These are phyloP conservation scores for Septoria petroselini DNA, from an alignment of 2,329 filamentous ascomycete genomes.

Conservation along the genomic window DNA sequence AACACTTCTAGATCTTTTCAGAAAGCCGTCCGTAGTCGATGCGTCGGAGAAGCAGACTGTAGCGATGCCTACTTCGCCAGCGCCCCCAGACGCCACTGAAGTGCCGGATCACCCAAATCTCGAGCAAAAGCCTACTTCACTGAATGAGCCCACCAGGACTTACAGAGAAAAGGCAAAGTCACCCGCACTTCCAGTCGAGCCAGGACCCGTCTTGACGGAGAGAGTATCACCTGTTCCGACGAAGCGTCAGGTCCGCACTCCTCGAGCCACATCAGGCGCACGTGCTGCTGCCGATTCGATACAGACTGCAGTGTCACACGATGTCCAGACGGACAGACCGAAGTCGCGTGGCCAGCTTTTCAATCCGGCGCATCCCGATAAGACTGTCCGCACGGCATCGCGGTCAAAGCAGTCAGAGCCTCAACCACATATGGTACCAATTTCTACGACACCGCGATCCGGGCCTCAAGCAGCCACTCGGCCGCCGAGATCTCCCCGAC, in stretches of 20 bases:
- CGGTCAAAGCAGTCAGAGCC: constrained; percentile 16
- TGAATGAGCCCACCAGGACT: constrained; percentile 38
- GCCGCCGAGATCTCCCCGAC: neutral
- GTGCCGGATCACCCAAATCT: constrained; percentile 14
- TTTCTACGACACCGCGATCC: neutral
- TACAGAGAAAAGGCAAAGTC: constrained; percentile 25
- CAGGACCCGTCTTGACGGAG: neutral
- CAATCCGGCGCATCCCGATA: constrained; percentile 26
- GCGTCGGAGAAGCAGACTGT: constrained; percentile 1
- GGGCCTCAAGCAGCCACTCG: neutral
- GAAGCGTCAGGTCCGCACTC: neutral
- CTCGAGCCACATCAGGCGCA: neutral
- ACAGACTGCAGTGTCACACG: constrained; percentile 4
- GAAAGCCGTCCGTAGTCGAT: constrained; percentile 30
- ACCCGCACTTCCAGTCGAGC: neutral
- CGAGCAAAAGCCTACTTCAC: constrained; percentile 25
- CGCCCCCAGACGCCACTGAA: constrained; percentile 24
- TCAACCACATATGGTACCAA: neutral
- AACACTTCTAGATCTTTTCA: constrained; percentile 48
- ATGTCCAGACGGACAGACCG: constrained; percentile 19
- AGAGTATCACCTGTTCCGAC: neutral
- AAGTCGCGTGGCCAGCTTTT: constrained; percentile 26
- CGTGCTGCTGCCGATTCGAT: neutral
- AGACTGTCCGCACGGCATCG: constrained; percentile 13
- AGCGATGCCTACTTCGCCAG: constrained; percentile 22